phyloP scores from a whole-genome alignment of 2,329 filamentous ascomycete species.

The Fusarium tricinctum region DNA sequence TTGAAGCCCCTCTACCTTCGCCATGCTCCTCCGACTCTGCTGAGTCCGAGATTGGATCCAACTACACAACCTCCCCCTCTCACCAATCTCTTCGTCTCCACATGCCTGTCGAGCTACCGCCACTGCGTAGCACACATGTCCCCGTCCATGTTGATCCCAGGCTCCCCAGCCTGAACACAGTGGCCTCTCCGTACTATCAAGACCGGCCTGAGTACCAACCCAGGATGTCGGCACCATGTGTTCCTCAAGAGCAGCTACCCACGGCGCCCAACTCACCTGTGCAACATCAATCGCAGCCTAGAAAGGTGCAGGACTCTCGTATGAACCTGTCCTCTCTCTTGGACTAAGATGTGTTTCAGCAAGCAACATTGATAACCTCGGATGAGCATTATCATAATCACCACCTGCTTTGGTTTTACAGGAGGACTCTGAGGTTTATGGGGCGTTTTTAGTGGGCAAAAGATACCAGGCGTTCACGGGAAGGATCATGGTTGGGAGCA shows the following conservation, averaged over 20 bases:
- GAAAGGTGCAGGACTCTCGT: constrained; percentile 41
- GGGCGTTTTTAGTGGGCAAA: constrained; percentile 19
- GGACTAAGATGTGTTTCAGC: constrained; percentile 7
- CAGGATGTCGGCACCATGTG: constrained; percentile 24
- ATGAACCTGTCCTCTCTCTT: constrained; percentile 48
- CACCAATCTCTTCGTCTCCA: constrained; percentile 54
- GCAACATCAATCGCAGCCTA: constrained; percentile 35
- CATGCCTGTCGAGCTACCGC: constrained; percentile 61
- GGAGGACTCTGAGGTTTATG: background rate
- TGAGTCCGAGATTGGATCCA: constrained; percentile 75
- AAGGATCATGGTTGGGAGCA: constrained; percentile 7
- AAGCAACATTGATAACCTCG: background rate
- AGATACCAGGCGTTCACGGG: constrained; percentile 39
- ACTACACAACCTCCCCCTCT: constrained; percentile 71
- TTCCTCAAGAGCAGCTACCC: constrained; percentile 44
- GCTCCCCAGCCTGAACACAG: constrained; percentile 51
- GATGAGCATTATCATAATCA: too few species aligned
- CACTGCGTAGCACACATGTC: constrained; percentile 41
- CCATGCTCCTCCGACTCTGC: constrained; percentile 64
- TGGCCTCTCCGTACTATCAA: constrained; percentile 27
- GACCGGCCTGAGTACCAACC: constrained; percentile 31
- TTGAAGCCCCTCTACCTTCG: constrained; percentile 56
- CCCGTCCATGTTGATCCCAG: constrained; percentile 32
- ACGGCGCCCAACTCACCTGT: constrained; percentile 51
- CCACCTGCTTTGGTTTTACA: too few species aligned